Base-by-base conservation (phyloP, 306 rosid species). In the Morella rubra region DNA sequence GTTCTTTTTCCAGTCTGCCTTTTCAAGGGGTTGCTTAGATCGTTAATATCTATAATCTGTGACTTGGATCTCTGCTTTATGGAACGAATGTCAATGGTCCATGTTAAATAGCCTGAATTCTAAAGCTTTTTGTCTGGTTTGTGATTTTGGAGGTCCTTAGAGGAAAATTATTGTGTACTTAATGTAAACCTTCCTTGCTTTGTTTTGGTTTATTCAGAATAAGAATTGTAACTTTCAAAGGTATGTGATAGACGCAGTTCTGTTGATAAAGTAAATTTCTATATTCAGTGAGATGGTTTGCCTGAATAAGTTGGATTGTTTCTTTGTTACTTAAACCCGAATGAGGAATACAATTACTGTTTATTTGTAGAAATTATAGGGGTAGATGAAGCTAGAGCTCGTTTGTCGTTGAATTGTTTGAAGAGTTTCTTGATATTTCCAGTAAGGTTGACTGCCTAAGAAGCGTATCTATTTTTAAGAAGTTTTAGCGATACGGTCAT, bases 11-110 rank as follows among this genome's bases (percentile, higher is more conserved):
- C 69, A 62, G 55, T 77, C 27, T 6, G 0, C 11, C 46, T 8
- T n/a, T 66, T 60, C 67, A 66, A 41, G 27, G 0, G 7, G 37
- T 67, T 79, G 60, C 71, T 80, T 9, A 74, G 42, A 49, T 73
- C 62, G 20, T 70, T 59, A 50, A 40, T 69, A 10, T 54, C 44
- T 27, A 61, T 6, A 4, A 41, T 64, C 6, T 3, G 24, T 37
- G 10, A 64, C n/a, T 15, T 16, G 47, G 46, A 64, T 14, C 24
- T 66, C 50, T 8, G 68, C 68, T 27, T 27, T 14, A 37, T 61
- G 4, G 41, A 32, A 44, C 44, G 27, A 18, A 7, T 42, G 71
- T 42, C 50, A 66, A 42, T 66, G 50, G 50, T 42, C 15, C 9
- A 22, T 58, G 47, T 44, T 42, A 66, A 49, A 11, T n/a, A 42